Evolutionary conservation across 2,329 filamentous ascomycete species (phyloP).

Genomic region (Xylaria sp.): DNA sequence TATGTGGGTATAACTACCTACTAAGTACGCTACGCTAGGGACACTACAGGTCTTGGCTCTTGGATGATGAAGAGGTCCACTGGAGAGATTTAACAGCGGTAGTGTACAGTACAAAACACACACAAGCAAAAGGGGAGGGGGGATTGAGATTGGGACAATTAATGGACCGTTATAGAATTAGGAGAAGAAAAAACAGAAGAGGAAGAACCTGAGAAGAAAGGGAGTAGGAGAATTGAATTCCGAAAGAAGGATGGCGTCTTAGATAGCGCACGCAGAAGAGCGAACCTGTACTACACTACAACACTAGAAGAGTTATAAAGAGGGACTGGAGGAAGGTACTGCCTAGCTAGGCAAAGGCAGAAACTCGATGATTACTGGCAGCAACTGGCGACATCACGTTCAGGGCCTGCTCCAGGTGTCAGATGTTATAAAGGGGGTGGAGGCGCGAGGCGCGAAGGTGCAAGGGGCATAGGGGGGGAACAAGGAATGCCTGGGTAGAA

Average conservation of each 20-base stretch:
- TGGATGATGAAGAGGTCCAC: background rate
- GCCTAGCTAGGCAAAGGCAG: background rate
- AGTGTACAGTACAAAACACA: constrained; percentile 21
- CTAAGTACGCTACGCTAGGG: background rate
- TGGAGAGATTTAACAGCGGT: constrained; percentile 2
- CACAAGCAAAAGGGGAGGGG: constrained; percentile 10
- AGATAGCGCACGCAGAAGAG: constrained; percentile 20
- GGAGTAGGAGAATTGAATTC: constrained; percentile 33
- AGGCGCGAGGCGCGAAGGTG: constrained; percentile 14
- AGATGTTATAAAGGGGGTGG: constrained; percentile 30
- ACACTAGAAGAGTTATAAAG: background rate
- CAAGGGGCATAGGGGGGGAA: constrained; percentile 12
- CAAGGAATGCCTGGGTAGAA: background rate
- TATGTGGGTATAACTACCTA: constrained; percentile 12
- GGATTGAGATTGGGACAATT: background rate
- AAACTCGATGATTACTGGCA: constrained; percentile 2
- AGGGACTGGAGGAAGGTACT: constrained; percentile 1
- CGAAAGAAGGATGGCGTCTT: constrained; percentile 35
- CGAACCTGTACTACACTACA: constrained; percentile 22
- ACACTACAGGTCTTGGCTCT: constrained; percentile 9
- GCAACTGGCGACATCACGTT: constrained; percentile 13
- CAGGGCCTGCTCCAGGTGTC: constrained; percentile 10
- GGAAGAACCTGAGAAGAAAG: constrained; percentile 21
- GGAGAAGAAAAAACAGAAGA: constrained; percentile 8
- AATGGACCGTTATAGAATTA: constrained; percentile 11